Evolutionary conservation across 768 basidiomycete species (phyloP).

Genomic region (Gloeophyllum trabeum): DNA sequence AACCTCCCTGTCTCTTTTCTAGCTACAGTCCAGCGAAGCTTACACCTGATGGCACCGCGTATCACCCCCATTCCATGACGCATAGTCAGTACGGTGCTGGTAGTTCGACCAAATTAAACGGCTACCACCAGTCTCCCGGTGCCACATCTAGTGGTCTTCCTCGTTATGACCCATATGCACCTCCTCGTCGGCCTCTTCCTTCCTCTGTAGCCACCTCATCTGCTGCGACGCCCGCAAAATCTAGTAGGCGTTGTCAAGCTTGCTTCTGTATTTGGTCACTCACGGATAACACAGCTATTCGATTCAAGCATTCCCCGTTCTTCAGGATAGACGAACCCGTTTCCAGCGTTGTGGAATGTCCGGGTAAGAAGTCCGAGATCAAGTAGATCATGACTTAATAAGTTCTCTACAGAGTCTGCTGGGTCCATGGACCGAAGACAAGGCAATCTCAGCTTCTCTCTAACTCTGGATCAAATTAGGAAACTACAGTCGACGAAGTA

Average conservation of each 20-base stretch:
- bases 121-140: constrained; percentile 15
- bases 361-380: constrained; percentile 52
- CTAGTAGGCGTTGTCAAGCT: too few species aligned
- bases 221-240: too few species aligned
- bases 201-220: constrained; percentile 12
- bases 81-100: constrained; percentile 8
- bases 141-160: constrained; percentile 23
- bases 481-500: constrained; percentile 53
- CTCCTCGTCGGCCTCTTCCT: constrained; percentile 33
- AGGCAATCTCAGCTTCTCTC: constrained; percentile 47
- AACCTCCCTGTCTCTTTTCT: background rate
- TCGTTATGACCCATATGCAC: constrained; percentile 52
- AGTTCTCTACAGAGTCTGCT: constrained; percentile 55
- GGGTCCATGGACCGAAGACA: constrained; percentile 70
- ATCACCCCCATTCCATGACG: constrained; percentile 1
- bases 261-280: too few species aligned
- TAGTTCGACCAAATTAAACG: constrained; percentile 19
- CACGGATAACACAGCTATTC: constrained; percentile 58
- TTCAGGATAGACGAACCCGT: constrained; percentile 56
- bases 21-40: constrained; percentile 19
- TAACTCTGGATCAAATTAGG: constrained; percentile 49
- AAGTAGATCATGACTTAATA: too few species aligned
- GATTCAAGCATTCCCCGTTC: constrained; percentile 77
- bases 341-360: constrained; percentile 61
- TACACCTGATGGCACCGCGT: constrained; percentile 3